phyloP scores from a whole-genome alignment of 1,139 yeast species.

The Saccharomycopsis phalli region DNA sequence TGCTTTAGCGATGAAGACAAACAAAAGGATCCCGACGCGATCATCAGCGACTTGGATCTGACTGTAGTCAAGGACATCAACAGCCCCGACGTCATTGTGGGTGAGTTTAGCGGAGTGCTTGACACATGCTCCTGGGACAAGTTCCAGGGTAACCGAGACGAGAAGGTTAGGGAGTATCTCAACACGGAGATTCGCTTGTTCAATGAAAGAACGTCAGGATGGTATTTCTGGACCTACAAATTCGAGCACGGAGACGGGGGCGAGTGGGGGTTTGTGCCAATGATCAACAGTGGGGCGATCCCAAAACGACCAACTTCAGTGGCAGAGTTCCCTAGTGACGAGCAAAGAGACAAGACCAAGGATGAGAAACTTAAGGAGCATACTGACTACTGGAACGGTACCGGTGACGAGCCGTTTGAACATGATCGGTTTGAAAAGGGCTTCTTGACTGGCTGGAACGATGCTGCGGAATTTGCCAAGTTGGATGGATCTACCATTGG shows the following conservation, averaged over 20 bases:
- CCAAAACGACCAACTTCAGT: conserved; percentile 27
- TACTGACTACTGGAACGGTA: conserved; percentile 58
- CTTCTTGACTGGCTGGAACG: conserved; percentile 65
- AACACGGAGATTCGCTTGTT: conserved; percentile 35
- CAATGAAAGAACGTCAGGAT: conserved; percentile 53
- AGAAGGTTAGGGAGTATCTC: conserved; percentile 33
- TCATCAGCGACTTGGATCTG: conserved; percentile 46
- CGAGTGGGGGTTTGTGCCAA: conserved; percentile 87
- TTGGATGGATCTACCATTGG: conserved; percentile 70
- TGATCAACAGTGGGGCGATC: conserved; percentile 60
- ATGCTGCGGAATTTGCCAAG: conserved; percentile 55
- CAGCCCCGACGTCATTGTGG: conserved; percentile 66
- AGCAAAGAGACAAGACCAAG: conserved; percentile 36
- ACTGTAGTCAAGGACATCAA: conserved; percentile 46
- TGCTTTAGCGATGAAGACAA: conserved; percentile 77
- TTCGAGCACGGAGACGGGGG: conserved; percentile 89
- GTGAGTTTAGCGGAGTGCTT: conserved; percentile 86
- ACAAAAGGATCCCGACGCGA: conserved; percentile 51
- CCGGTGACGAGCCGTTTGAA: conserved; percentile 55
- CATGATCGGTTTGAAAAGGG: conserved; percentile 79
- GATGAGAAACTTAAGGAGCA: conserved; percentile 40
- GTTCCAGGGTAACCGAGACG: conserved; percentile 36
- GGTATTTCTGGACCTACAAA: conserved; percentile 86
- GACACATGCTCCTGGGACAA: conserved; percentile 68
- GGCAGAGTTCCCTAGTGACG: conserved; percentile 38